Percentiles rank a stretch among this genome's conserved stretches.
phyloP scores from a whole-genome alignment of 495 filamentous ascomycete genomes.

The Lophiostoma macrostomum region DNA sequence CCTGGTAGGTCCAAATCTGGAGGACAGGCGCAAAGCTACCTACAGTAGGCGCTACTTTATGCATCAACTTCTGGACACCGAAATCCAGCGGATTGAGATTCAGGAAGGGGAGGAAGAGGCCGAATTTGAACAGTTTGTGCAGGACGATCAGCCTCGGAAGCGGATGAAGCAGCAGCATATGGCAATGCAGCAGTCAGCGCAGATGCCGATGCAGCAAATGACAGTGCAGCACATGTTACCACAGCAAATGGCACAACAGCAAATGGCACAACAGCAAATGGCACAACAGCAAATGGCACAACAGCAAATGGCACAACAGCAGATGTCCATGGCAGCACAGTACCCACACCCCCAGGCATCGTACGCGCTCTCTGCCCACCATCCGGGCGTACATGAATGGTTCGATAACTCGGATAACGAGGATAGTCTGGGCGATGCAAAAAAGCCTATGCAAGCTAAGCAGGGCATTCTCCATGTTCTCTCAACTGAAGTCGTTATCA shows the following conservation, averaged over 20 bases:
- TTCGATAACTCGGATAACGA: slow-evolving; percentile 38
- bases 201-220: too few species aligned
- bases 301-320: neutral
- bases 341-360: too few species aligned
- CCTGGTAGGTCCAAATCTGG: slow-evolving; percentile 35
- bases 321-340: slow-evolving; percentile 14
- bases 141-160: too few species aligned
- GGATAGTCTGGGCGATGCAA: slow-evolving; percentile 29
- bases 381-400: too few species aligned
- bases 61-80: slow-evolving; percentile 44
- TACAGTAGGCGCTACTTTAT: slow-evolving; percentile 56
- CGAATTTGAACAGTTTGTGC: slow-evolving; percentile 20
- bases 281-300: neutral
- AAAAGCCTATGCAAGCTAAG: slow-evolving; percentile 53
- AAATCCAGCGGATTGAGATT: slow-evolving; percentile 29
- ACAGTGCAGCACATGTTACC: too few species aligned
- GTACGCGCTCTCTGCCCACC: too few species aligned
- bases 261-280: neutral
- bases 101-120: slow-evolving; percentile 46
- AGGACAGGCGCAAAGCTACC: slow-evolving; percentile 40
- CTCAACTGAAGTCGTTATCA: slow-evolving; percentile 61
- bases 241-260: neutral
- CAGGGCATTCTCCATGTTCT: slow-evolving; percentile 60
- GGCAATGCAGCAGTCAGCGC: neutral
- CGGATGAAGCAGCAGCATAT: too few species aligned